Conservation (phyloP, 2,329 filamentous ascomycete species). For the Colletotrichum sansevieriae region DNA sequence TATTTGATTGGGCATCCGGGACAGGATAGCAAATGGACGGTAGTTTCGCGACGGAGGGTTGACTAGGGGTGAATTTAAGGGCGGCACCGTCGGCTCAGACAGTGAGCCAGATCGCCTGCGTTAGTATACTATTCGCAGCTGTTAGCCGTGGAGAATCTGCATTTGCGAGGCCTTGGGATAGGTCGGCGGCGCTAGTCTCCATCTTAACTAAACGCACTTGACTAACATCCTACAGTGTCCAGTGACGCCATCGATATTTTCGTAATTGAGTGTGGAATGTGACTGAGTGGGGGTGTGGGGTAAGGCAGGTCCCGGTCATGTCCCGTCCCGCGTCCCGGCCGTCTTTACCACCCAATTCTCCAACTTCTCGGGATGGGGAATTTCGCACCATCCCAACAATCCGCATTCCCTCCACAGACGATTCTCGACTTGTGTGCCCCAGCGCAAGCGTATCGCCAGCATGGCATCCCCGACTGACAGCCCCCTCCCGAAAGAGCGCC, state of each 20-base stretch:
- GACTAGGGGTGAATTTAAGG: constrained; percentile 6
- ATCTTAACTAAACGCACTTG: constrained; percentile 12
- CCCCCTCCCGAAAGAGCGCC: constrained; percentile 71
- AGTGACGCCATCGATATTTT: neutral
- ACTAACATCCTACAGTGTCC: constrained; percentile 1
- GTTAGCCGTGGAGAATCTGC: constrained; percentile 16
- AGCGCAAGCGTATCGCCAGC: neutral
- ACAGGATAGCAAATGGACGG: constrained; percentile 23
- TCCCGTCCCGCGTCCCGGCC: too few relatives aligned
- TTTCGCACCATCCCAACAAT: neutral
- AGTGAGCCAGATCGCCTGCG: constrained; percentile 4
- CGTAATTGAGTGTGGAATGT: neutral
- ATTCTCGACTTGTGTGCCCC: too few relatives aligned
- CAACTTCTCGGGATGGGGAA: constrained; percentile 8
- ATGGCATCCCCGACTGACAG: constrained; percentile 46
- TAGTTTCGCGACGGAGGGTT: constrained; percentile 3
- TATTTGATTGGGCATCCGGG: constrained; percentile 30
- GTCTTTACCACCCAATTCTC: too few relatives aligned
- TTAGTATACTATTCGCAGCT: constrained; percentile 14
- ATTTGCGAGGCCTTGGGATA: constrained; percentile 24
- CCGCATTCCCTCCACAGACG: too few relatives aligned
- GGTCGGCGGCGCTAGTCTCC: constrained; percentile 25
- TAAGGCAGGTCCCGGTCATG: neutral
- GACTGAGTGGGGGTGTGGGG: constrained; percentile 21
- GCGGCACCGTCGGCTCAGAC: constrained; percentile 12